A percentile compares a stretch with the other conserved stretches of the same genome.
Conservation (phyloP, 257 asterid species). For the Coffea eugenioides region DNA sequence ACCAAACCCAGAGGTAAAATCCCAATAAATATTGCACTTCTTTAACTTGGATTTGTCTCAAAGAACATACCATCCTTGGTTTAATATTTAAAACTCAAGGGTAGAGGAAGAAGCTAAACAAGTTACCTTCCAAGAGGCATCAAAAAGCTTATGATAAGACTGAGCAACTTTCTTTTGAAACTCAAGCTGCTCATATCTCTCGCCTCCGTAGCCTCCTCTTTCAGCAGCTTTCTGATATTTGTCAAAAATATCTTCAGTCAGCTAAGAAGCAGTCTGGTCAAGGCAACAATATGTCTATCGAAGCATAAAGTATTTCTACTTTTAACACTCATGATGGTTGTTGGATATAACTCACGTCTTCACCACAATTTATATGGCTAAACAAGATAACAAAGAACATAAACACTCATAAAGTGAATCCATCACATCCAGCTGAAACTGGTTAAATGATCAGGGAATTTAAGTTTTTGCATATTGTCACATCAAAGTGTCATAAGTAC, state of each 20-base stretch:
- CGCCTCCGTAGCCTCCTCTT: conserved; percentile 96
- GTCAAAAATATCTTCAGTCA: neutral
- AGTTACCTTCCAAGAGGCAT: conserved; percentile 86
- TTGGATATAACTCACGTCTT: neutral
- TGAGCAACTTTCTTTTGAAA: conserved; percentile 79
- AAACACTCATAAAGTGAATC: neutral
- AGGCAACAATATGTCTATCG: neutral
- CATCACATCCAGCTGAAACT: neutral
- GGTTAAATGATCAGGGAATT: neutral
- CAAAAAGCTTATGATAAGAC: conserved; percentile 50
- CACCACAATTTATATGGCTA: neutral
- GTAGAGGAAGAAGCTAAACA: neutral
- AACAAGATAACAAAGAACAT: neutral
- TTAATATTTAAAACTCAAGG: neutral
- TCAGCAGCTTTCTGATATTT: conserved; percentile 77
- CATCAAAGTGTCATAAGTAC: neutral
- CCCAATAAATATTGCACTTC: neutral
- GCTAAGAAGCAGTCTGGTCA: neutral
- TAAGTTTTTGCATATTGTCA: neutral
- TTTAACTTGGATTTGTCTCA: neutral
- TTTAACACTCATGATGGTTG: too few relatives aligned
- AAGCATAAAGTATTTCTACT: neutral
- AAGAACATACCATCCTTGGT: neutral
- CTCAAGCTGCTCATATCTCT: conserved; percentile 92
- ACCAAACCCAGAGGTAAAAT: too few relatives aligned